A percentile compares a stretch with the other conserved stretches of the same genome.
phyloP scores from a whole-genome alignment of 306 rosid species.

The Ormosia semicastrata region DNA sequence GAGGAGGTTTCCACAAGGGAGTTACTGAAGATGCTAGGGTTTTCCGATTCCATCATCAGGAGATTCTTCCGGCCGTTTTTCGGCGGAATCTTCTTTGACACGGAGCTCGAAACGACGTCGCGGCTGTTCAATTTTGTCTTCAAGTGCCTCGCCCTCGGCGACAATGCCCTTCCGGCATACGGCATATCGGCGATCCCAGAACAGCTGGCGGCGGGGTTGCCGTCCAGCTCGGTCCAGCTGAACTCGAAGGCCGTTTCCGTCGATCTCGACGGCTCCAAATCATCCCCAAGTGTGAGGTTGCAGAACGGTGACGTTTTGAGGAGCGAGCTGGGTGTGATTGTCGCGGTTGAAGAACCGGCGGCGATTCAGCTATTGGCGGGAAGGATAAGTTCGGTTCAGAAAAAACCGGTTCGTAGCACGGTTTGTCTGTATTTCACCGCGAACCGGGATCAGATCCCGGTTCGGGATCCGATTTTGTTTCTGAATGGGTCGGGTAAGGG shows the following conservation, averaged over 20 bases:
- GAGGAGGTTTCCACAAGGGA: conserved; percentile 60
- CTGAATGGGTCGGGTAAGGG: conserved; percentile 84
- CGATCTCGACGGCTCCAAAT: conserved; percentile 23
- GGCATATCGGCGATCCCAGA: conserved; percentile 79
- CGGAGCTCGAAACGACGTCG: conserved; percentile 62
- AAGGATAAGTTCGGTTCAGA: conserved; percentile 24
- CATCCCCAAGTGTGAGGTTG: conserved; percentile 50
- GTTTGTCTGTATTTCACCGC: conserved; percentile 64
- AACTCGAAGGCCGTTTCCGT: conserved; percentile 57
- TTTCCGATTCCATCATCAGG: conserved; percentile 62
- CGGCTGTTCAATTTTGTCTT: conserved; percentile 78
- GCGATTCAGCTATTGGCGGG: conserved; percentile 45
- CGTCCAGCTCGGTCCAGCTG: conserved; percentile 46
- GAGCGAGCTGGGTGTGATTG: conserved; percentile 69
- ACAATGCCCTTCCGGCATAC: conserved; percentile 77
- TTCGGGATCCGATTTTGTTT: conserved; percentile 54
- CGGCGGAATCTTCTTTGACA: conserved; percentile 83
- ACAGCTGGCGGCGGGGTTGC: conserved; percentile 62
- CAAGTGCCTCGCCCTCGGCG: conserved; percentile 88
- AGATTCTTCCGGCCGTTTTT: conserved; percentile 82
- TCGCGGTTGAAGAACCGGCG: conserved; percentile 76
- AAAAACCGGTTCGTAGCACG: conserved; percentile 68
- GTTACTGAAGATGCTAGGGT: conserved; percentile 48
- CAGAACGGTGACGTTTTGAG: conserved; percentile 57
- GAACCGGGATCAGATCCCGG: conserved; percentile 47